phyloP scores from a whole-genome alignment of 805 yeast genomes.

The Cyberlindnera veronae region DNA sequence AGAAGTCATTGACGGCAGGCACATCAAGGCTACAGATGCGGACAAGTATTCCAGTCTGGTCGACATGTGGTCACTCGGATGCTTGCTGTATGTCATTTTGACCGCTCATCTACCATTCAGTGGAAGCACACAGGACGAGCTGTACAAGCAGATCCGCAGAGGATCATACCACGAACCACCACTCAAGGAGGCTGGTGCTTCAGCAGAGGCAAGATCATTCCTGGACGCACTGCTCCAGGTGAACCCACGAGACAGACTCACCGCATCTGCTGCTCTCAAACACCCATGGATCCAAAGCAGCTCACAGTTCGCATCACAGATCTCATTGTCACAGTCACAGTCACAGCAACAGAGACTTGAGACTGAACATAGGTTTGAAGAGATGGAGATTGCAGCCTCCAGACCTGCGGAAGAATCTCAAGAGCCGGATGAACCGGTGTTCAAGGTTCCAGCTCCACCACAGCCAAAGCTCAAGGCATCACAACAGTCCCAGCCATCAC shows the following conservation, averaged over 20 bases:
- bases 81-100: slow-evolving; percentile 84
- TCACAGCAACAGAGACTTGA: slow-evolving; percentile 57
- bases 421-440: slow-evolving; percentile 16
- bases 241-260: slow-evolving; percentile 67
- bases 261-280: slow-evolving; percentile 69
- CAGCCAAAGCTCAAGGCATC: slow-evolving; percentile 10
- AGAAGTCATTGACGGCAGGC: slow-evolving; percentile 60
- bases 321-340: slow-evolving; percentile 67
- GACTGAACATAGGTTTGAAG: slow-evolving; percentile 8
- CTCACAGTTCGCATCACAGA: slow-evolving; percentile 31
- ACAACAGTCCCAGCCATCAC: slow-evolving; percentile 7
- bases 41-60: slow-evolving; percentile 75
- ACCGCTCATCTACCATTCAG: slow-evolving; percentile 95
- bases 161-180: slow-evolving; percentile 83
- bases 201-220: slow-evolving; percentile 69
- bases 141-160: slow-evolving; percentile 68
- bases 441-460: slow-evolving; percentile 21
- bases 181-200: slow-evolving; percentile 59
- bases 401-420: neutral
- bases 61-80: slow-evolving; percentile 98
- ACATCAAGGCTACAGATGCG: slow-evolving; percentile 24
- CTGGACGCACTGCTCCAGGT: slow-evolving; percentile 68
- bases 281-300: slow-evolving; percentile 71
- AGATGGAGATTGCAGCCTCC: slow-evolving; percentile 5
- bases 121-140: slow-evolving; percentile 84